Conservation (phyloP, 352 stramenopile species). For the Phytophthora syringae region DNA sequence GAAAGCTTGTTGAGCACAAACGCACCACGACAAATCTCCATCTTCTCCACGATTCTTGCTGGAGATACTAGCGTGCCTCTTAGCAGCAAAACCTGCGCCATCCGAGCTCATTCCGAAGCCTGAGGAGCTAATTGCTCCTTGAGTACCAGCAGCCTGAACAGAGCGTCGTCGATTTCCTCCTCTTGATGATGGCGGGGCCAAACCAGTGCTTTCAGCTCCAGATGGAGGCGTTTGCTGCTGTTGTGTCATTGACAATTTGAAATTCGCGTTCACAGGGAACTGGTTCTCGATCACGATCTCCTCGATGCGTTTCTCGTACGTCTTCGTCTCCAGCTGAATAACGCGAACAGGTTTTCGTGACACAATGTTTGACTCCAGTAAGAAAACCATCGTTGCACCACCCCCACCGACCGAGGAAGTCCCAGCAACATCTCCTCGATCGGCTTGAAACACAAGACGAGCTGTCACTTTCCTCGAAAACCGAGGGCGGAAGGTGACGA, state of each 20-base stretch:
- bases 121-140: conserved; percentile 7
- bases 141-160: conserved; percentile 4
- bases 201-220: conserved; percentile 8
- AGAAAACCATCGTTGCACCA: conserved; percentile 91
- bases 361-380: conserved; percentile 85
- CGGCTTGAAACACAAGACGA: conserved; percentile 89
- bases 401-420: conserved; percentile 23
- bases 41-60: conserved; percentile 44
- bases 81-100: neutral
- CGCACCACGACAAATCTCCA: conserved; percentile 65
- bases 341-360: conserved; percentile 76
- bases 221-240: conserved; percentile 16
- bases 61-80: conserved; percentile 6
- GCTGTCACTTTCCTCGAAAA: conserved; percentile 89
- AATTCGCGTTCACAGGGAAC: conserved; percentile 74
- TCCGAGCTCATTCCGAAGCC: conserved; percentile 17
- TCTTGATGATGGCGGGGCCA: conserved; percentile 13
- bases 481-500: conserved; percentile 81
- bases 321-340: conserved; percentile 79
- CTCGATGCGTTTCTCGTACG: conserved; percentile 81
- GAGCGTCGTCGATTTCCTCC: conserved; percentile 20
- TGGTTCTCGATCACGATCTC: conserved; percentile 90
- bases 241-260: conserved; percentile 81
- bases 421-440: conserved; percentile 45
- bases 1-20: conserved; percentile 73